These are phyloP conservation scores for Datisca glomerata DNA, from an alignment of 306 rosid genomes.

Conservation along the genomic window DNA sequence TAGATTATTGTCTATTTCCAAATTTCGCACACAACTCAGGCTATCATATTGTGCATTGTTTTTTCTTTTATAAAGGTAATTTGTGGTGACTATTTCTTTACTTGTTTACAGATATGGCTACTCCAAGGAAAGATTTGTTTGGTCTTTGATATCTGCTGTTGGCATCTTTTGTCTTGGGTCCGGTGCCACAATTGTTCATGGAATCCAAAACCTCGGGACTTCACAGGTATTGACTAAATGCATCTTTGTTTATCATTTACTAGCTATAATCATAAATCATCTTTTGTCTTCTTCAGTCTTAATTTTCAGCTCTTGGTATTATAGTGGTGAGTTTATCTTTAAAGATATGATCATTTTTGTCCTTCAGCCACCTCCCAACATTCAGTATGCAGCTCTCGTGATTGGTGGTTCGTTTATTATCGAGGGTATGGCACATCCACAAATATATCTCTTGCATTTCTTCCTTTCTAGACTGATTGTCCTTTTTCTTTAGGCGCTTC, in stretches of 20 bases:
- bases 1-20: too few species aligned
- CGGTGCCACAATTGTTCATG: slow-evolving; percentile 88
- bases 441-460: not conserved
- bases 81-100: slow-evolving; percentile 4
- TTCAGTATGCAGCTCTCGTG: slow-evolving; percentile 73
- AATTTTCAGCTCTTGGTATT: not conserved
- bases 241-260: not conserved
- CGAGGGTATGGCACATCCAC: slow-evolving; percentile 48
- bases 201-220: slow-evolving; percentile 90
- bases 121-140: slow-evolving; percentile 97
- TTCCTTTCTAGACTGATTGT: slow-evolving; percentile 1
- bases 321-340: slow-evolving; percentile 2
- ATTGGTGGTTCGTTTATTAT: slow-evolving; percentile 84
- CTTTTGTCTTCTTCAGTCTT: not conserved
- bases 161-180: slow-evolving; percentile 99
- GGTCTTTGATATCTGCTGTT: slow-evolving; percentile 98
- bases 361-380: slow-evolving; percentile 79
- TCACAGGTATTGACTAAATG: slow-evolving; percentile 46
- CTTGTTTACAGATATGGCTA: slow-evolving; percentile 72
- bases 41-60: not conserved
- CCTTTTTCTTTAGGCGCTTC: slow-evolving; percentile 57
- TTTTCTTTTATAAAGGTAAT: not conserved
- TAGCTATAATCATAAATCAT: not conserved
- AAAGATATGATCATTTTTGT: slow-evolving; percentile 10
- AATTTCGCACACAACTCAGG: too few species aligned